These are phyloP conservation scores for Schwanniomyces polymorphus DNA, from an alignment of 805 yeast genomes.

Conservation along the genomic window DNA sequence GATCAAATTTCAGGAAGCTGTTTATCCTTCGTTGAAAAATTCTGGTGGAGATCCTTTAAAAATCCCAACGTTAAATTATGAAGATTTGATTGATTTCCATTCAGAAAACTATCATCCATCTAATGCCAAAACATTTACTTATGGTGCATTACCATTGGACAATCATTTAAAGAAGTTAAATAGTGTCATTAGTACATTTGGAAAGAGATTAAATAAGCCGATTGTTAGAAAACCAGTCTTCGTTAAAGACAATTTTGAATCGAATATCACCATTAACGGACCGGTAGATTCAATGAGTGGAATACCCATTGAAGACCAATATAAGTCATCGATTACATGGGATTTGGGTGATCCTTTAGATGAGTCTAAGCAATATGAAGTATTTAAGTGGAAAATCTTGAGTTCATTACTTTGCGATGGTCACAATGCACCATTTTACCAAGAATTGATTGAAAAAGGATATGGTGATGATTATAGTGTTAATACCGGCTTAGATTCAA, in stretches of 20 bases:
- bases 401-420: conserved; percentile 80
- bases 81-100: conserved; percentile 80
- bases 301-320: conserved; percentile 69
- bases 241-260: conserved; percentile 21
- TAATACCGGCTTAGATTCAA: conserved; percentile 83
- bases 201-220: conserved; percentile 38
- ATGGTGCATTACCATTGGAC: conserved; percentile 72
- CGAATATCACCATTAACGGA: conserved; percentile 47
- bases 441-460: conserved; percentile 81
- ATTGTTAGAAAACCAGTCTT: conserved; percentile 49
- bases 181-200: conserved; percentile 51
- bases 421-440: conserved; percentile 87
- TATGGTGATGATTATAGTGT: conserved; percentile 83
- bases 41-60: conserved; percentile 92
- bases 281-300: conserved; percentile 63
- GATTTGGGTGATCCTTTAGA: conserved; percentile 67
- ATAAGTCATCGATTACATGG: conserved; percentile 88
- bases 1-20: conserved; percentile 76
- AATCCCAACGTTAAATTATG: conserved; percentile 73
- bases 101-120: conserved; percentile 81
- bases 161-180: conserved; percentile 61
- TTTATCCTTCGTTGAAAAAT: conserved; percentile 82
- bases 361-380: conserved; percentile 54
- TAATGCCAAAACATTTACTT: conserved; percentile 82
- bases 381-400: conserved; percentile 71